Evolutionary conservation across 495 filamentous ascomycete species (phyloP).

Genomic region (Beverwykella pulmonaria): DNA sequence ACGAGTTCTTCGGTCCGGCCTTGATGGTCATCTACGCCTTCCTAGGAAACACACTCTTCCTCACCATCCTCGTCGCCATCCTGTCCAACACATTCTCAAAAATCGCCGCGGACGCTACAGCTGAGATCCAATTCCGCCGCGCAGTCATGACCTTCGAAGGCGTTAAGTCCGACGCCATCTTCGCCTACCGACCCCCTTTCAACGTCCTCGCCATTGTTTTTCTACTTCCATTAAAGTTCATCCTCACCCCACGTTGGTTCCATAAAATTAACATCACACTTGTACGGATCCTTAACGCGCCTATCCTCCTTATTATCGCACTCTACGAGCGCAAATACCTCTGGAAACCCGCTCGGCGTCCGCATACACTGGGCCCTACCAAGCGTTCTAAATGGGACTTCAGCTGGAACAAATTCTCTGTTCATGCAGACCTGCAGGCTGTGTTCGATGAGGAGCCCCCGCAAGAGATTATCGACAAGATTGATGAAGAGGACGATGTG

Average conservation of each 20-base stretch:
- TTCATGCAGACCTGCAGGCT: slow-evolving; percentile 66
- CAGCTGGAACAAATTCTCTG: slow-evolving; percentile 57
- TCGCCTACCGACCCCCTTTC: slow-evolving; percentile 73
- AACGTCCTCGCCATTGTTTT: slow-evolving; percentile 68
- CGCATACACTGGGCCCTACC: slow-evolving; percentile 4
- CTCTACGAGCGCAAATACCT: slow-evolving; percentile 58
- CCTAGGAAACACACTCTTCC: slow-evolving; percentile 74
- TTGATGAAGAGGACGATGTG: slow-evolving; percentile 53
- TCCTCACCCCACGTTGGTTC: slow-evolving; percentile 70
- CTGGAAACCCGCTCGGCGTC: slow-evolving; percentile 44
- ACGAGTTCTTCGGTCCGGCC: slow-evolving; percentile 66
- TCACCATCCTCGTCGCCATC: slow-evolving; percentile 76
- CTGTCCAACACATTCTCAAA: slow-evolving; percentile 70
- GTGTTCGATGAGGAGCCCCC: slow-evolving; percentile 71
- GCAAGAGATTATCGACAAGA: slow-evolving; percentile 55
- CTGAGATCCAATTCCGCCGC: slow-evolving; percentile 71
- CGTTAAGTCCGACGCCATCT: slow-evolving; percentile 73
- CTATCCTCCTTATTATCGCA: slow-evolving; percentile 63
- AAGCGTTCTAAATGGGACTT: slow-evolving; percentile 42
- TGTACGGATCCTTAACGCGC: slow-evolving; percentile 66
- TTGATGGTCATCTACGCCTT: slow-evolving; percentile 75
- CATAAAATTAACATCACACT: slow-evolving; percentile 73
- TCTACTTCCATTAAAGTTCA: slow-evolving; percentile 66
- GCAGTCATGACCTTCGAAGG: slow-evolving; percentile 76
- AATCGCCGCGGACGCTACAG: slow-evolving; percentile 64